Percentiles rank a stretch among this genome's conserved stretches.
Evolutionary conservation across 106 monocot genomes (phyloP).

Genomic region (Alisma plantagoaquatica): DNA sequence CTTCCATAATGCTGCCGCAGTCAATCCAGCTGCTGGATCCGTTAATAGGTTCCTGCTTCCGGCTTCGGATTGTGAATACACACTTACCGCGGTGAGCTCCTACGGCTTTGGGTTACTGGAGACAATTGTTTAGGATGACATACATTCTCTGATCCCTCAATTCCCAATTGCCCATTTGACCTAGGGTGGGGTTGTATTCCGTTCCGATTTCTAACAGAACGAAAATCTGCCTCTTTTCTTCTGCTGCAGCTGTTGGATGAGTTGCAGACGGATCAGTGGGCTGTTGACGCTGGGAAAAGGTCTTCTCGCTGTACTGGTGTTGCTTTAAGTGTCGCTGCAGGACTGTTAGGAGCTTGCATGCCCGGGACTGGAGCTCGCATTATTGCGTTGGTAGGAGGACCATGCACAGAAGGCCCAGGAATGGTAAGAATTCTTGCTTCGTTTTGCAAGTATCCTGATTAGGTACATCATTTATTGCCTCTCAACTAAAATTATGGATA

Average conservation of each 20-base stretch:
- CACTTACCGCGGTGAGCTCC: conserved; percentile 81
- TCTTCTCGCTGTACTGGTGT: conserved; percentile 83
- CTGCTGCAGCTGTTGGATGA: conserved; percentile 77
- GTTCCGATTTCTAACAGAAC: no score
- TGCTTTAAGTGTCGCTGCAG: conserved; percentile 87
- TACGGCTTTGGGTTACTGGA: not conserved
- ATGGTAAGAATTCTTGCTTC: conserved; percentile 83
- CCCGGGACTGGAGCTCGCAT: conserved; percentile 96
- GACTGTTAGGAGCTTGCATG: conserved; percentile 79
- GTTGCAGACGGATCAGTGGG: conserved; percentile 94
- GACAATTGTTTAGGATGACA: not conserved
- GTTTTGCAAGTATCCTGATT: no score
- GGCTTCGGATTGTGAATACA: conserved; percentile 84
- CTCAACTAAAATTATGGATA: no score
- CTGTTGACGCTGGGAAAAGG: conserved; percentile 67
- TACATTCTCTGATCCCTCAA: no score
- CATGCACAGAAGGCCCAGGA: conserved; percentile 96
- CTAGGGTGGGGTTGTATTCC: no score
- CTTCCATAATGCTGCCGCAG: not conserved
- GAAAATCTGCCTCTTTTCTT: no score
- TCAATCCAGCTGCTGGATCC: not conserved
- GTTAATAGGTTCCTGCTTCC: conserved; percentile 82
- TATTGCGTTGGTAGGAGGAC: conserved; percentile 88
- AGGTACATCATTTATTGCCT: not conserved
- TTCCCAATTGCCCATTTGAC: no score